A percentile compares a stretch with the other conserved stretches of the same genome.
These are phyloP conservation scores for Tolypocladium nubicola DNA, from an alignment of 2,329 filamentous ascomycete genomes.

Conservation along the genomic window DNA sequence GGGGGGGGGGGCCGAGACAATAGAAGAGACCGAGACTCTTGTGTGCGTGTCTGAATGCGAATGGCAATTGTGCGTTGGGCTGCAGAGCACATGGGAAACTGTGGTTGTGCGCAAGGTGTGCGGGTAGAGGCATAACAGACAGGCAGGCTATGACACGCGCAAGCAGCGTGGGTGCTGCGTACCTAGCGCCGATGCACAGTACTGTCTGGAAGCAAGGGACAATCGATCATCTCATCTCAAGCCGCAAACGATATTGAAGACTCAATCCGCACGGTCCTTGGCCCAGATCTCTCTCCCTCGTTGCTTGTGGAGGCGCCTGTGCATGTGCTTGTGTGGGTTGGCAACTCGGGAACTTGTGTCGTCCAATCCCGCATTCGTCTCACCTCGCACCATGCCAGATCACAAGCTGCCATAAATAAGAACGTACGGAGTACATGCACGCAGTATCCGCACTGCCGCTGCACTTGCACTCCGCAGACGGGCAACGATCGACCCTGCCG, in stretches of 20 bases:
- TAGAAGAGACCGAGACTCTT: conserved; percentile 2
- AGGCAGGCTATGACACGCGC: not conserved
- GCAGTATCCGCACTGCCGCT: not conserved
- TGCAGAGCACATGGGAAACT: not conserved
- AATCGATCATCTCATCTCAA: conserved; percentile 3
- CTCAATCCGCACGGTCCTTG: not conserved
- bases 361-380: not conserved
- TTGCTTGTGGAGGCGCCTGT: not conserved
- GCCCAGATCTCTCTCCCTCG: not conserved
- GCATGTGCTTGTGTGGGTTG: not conserved
- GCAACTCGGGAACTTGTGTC: not conserved
- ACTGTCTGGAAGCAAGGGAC: conserved; percentile 3
- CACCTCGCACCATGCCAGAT: not conserved
- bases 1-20: conserved; percentile 3
- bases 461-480: not conserved
- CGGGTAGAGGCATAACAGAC: not conserved
- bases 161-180: not conserved
- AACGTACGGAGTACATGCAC: not conserved
- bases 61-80: conserved; percentile 1
- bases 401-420: not conserved
- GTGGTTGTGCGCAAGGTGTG: not conserved
- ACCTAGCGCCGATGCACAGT: not conserved
- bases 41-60: not conserved
- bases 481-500: not conserved
- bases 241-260: conserved; percentile 2